Conservation (phyloP, 441 rosid genomes). For the Metrosideros polymorpha region DNA sequence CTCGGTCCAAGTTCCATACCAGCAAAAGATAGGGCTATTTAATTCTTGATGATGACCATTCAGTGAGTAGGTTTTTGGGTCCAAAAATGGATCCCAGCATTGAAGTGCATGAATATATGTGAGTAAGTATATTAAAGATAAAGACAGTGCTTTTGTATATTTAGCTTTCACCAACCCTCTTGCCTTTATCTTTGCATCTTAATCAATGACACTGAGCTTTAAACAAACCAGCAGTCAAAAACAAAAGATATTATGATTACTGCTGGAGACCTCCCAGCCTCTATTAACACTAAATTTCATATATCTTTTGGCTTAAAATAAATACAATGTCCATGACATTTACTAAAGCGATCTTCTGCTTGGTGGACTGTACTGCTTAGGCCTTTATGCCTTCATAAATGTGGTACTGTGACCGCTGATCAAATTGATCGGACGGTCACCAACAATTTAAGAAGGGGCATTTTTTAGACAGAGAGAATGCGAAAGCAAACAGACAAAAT, state of each 20-base stretch:
- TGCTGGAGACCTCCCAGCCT: background rate
- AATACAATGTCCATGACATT: background rate
- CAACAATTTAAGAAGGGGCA: constrained; percentile 2
- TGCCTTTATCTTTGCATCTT: constrained; percentile 40
- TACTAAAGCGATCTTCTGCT: background rate
- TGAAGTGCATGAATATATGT: background rate
- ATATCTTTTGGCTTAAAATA: background rate
- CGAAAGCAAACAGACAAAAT: background rate
- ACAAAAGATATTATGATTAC: background rate
- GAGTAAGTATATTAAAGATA: background rate
- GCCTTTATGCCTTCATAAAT: background rate
- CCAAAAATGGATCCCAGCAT: background rate
- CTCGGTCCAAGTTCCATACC: background rate
- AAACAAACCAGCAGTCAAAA: constrained; percentile 32
- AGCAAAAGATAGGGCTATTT: background rate
- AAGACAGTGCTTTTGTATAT: background rate
- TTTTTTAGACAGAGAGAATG: constrained; percentile 1
- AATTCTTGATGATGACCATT: background rate
- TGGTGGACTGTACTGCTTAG: background rate
- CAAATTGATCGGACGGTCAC: constrained; percentile 15
- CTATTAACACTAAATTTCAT: background rate
- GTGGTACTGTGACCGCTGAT: constrained; percentile 3
- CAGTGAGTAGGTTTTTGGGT: background rate
- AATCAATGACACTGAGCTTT: constrained; percentile 36
- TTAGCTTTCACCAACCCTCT: constrained; percentile 5